Base-by-base conservation (phyloP, 805 yeast species). In the Debaryomyces maramus region DNA sequence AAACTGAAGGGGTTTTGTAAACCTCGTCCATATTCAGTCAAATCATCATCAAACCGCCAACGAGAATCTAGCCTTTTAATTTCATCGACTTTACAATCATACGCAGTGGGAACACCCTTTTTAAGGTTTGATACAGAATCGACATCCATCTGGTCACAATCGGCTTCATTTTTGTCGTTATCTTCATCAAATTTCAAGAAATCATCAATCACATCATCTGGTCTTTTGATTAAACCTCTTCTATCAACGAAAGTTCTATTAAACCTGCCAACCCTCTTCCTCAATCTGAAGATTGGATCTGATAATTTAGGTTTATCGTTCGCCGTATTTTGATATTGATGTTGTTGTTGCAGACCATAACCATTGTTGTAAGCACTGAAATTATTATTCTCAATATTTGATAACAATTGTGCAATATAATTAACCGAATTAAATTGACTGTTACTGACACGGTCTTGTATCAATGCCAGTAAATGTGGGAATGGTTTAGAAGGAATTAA, bases 171-270 rank as follows among this genome's bases (percentile, higher is more conserved):
- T 11, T 34, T 43, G 51, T 29, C 35, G 15, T 53, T 56, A n/a
- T 52, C 53, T 7, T 55, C 75, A 6, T 64, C 57, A 43, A 68
- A 60, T 39, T 71, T 68, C 33, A 76, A 48, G 52, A 67, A 69
- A 32, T 72, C 73, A 28, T 66, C 65, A 20, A 68, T 52, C 5
- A 61, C 65, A 23, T 55, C 63, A 27, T 52, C 47, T 4, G 71
- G 66, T 24, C 67, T 50, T 18, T 55, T 43, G 34, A 71, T 50
- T 46, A 80, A 68, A 16, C 79, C 83, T 51, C 80, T 77, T 58
- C 96, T 72, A 63, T 90, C 98, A 44, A 90, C 62, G 67, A 85
- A 86, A 14, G 75, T 63, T 33, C 85, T 72, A 27, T 85, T 85
- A 34, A 74, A 71, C 53, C 96, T 75, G 14, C 93, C 96, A 24